A percentile compares a stretch with the other conserved stretches of the same genome.
These are phyloP conservation scores for Citrullus colocynthis DNA, from an alignment of 306 rosid genomes.

Conservation along the genomic window DNA sequence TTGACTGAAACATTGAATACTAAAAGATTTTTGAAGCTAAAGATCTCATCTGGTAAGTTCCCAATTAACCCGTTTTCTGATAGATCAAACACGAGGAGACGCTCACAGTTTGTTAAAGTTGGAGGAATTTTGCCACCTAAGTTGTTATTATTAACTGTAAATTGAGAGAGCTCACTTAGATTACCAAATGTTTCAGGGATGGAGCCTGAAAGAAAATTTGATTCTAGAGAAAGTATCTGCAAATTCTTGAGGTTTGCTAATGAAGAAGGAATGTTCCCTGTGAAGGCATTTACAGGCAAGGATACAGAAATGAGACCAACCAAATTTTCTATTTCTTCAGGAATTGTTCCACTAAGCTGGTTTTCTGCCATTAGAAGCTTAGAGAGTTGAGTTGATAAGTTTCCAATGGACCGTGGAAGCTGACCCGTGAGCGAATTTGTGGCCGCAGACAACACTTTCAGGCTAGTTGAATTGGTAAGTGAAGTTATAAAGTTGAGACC, in stretches of 20 bases:
- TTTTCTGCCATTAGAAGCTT: neutral
- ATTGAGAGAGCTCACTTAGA: neutral
- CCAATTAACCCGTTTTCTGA: neutral
- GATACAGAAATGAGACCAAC: neutral
- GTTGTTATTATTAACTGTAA: neutral
- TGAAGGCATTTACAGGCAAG: neutral
- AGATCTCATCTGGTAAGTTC: neutral
- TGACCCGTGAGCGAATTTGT: neutral
- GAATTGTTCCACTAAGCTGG: neutral
- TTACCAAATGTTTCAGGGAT: neutral
- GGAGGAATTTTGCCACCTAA: neutral
- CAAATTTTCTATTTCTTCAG: neutral
- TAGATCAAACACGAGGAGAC: neutral
- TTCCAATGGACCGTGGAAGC: conserved; percentile 1
- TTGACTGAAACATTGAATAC: neutral
- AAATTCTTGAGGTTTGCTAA: neutral
- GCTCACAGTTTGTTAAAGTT: neutral
- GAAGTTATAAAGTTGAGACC: conserved; percentile 2
- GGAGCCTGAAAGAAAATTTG: neutral
- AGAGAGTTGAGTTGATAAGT: neutral
- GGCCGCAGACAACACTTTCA: neutral
- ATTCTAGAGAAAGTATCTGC: neutral
- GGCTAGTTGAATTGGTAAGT: neutral
- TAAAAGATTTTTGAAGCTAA: neutral
- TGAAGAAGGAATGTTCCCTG: conserved; percentile 3